Base-by-base conservation (phyloP, 2,329 filamentous ascomycete species). In the Pseudocercospora musae region DNA sequence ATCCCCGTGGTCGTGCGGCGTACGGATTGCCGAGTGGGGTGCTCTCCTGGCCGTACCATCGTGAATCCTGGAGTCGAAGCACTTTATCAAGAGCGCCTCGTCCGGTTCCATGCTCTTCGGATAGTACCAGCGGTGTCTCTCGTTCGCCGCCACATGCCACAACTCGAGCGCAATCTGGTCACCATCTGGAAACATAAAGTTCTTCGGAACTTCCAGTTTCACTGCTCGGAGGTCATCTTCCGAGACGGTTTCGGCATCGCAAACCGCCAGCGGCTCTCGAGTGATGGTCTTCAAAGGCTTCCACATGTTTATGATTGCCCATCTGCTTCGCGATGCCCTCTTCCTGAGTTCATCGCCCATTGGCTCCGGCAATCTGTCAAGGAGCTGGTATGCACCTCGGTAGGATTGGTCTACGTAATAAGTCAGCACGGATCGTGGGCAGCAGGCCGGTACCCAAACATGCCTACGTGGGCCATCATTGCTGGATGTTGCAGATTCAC, bases 61-160 rank as follows among this genome's bases (percentile, higher is more conserved):
- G 23, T 76, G 76, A 8, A 31, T 54, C 77, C 85, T 83, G 25
- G 78, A 83, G 72, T 88, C 86, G 69, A 83, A 87, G 68, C 84
- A 86, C 72, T 87, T 88, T 73, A 88, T 85, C 48, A 88, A 68
- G 2, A 84, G 77, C 3, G 84, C 81, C 74, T 88, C 79, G 3
- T 82, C 77, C 4, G 57, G 60, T 5, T 57, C 58, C 63, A 65
- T 65, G 15, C 53, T 40, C 8, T 42, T 59, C 0, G 48, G 46
- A 49, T 63, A 65, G 42, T 63, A 63, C 60, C 63, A 65, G 18
- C 60, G 59, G 50, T 65, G 63, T 3, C 49, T 59, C 21, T 48
- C 46, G 44, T 61, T 59, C 40, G 58, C 58, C 21, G 62, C 62
- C 11, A 59, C 58, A 37, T 63, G 58, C 33, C 57, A 63, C 9